Evolutionary conservation across 2,329 filamentous ascomycete species (phyloP).

Genomic region (Berkeleyomyces basicola): DNA sequence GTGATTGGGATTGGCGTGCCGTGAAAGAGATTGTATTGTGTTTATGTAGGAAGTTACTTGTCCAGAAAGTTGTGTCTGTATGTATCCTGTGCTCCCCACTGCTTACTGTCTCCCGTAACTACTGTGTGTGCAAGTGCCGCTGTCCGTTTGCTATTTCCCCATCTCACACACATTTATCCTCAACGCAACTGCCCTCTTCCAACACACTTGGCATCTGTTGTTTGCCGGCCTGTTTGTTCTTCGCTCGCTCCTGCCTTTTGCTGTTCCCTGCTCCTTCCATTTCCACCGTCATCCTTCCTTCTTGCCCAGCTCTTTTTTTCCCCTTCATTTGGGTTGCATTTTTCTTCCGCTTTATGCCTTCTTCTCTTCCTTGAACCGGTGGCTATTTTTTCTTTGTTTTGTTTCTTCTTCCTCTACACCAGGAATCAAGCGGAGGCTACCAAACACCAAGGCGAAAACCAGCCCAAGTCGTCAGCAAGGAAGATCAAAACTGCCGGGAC

Average conservation of each 20-base stretch:
- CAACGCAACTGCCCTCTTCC: no score
- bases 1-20: no score
- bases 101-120: no score
- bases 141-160: no score
- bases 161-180: no score
- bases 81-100: no score
- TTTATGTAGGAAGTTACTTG: no score
- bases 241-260: not conserved
- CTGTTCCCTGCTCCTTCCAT: not conserved
- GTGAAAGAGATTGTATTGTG: no score
- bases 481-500: not conserved
- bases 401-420: not conserved
- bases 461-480: not conserved
- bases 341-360: not conserved
- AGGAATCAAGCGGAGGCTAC: no score
- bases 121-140: no score
- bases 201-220: no score
- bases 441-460: not conserved
- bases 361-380: not conserved
- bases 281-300: not conserved
- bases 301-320: not conserved
- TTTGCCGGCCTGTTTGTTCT: not conserved
- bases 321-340: not conserved
- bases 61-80: no score
- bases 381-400: not conserved